These are phyloP conservation scores for Candida maesae DNA, from an alignment of 805 yeast genomes.

Conservation along the genomic window DNA sequence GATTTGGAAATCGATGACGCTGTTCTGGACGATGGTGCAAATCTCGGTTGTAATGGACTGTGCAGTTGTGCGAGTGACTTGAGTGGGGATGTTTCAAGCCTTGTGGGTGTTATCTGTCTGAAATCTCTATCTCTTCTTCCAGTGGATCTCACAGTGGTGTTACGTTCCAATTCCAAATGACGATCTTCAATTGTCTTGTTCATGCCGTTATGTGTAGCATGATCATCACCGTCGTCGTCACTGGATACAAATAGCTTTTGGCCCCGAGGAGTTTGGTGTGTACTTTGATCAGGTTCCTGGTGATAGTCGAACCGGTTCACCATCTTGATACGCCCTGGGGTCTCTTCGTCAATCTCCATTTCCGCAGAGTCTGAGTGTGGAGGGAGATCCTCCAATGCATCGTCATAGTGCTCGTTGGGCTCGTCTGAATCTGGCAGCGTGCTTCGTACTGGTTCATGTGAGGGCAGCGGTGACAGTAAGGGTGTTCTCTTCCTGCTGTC, in stretches of 20 bases:
- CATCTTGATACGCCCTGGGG: conserved; percentile 17
- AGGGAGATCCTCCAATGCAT: conserved; percentile 22
- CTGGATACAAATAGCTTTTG: conserved; percentile 20
- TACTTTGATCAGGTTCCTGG: no score
- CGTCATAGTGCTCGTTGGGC: conserved; percentile 21
- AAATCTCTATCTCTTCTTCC: conserved; percentile 5
- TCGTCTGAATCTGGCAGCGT: conserved; percentile 16
- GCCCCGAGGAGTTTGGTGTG: conserved; percentile 11
- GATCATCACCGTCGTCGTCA: conserved; percentile 10
- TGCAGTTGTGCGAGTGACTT: conserved; percentile 7
- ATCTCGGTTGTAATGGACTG: conserved; percentile 13
- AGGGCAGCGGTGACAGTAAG: conserved; percentile 16
- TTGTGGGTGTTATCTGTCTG: conserved; percentile 5
- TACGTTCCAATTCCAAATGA: conserved; percentile 19
- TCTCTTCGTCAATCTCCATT: conserved; percentile 31
- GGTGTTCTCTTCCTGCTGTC: conserved; percentile 11
- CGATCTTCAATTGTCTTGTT: conserved; percentile 15
- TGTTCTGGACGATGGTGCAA: not conserved
- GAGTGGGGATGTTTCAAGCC: conserved; percentile 10
- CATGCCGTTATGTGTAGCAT: not conserved
- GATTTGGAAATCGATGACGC: conserved; percentile 12
- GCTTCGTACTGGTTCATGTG: conserved; percentile 8
- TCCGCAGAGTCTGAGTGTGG: conserved; percentile 8
- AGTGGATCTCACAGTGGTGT: conserved; percentile 16
- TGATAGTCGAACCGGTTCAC: conserved; percentile 12